Conservation (phyloP, 2,329 filamentous ascomycete species). For the Trichothecium roseum region DNA sequence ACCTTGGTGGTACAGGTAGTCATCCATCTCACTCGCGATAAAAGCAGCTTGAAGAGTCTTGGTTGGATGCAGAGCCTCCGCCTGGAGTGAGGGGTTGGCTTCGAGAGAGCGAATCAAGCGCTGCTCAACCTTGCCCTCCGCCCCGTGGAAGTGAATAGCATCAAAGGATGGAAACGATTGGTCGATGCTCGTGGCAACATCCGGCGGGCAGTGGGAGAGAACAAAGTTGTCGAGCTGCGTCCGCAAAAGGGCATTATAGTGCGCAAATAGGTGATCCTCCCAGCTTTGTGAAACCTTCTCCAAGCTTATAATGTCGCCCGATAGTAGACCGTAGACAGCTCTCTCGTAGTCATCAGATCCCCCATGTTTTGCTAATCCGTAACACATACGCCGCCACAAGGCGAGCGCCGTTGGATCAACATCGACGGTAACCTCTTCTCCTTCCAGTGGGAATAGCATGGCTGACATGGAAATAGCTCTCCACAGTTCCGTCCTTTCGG, state of each 20-base stretch:
- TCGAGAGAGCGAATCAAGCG: conserved; percentile 53
- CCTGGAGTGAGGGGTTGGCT: conserved; percentile 24
- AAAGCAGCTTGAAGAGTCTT: conserved; percentile 71
- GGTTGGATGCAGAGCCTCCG: conserved; percentile 53
- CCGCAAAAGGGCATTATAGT: conserved; percentile 78
- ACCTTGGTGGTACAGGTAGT: conserved; percentile 50
- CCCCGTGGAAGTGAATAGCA: conserved; percentile 51
- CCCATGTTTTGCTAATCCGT: conserved; percentile 57
- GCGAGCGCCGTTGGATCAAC: conserved; percentile 33
- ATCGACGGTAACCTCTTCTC: conserved; percentile 26
- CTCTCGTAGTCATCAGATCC: conserved; percentile 69
- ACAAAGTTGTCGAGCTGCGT: conserved; percentile 70
- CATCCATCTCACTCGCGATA: conserved; percentile 51
- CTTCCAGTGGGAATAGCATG: conserved; percentile 45
- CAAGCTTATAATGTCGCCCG: conserved; percentile 71
- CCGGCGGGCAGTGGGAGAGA: conserved; percentile 41
- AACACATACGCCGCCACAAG: conserved; percentile 74
- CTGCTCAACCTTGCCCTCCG: conserved; percentile 38
- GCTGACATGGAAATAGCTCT: conserved; percentile 74
- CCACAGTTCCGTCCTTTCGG: conserved; percentile 80
- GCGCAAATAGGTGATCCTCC: conserved; percentile 79
- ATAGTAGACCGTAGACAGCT: conserved; percentile 84
- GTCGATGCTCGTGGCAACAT: conserved; percentile 40
- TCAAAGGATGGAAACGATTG: conserved; percentile 56
- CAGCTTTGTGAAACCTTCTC: conserved; percentile 66